Conservation (phyloP, 495 filamentous ascomycete genomes). For the Lasiosphaeria miniovina region DNA sequence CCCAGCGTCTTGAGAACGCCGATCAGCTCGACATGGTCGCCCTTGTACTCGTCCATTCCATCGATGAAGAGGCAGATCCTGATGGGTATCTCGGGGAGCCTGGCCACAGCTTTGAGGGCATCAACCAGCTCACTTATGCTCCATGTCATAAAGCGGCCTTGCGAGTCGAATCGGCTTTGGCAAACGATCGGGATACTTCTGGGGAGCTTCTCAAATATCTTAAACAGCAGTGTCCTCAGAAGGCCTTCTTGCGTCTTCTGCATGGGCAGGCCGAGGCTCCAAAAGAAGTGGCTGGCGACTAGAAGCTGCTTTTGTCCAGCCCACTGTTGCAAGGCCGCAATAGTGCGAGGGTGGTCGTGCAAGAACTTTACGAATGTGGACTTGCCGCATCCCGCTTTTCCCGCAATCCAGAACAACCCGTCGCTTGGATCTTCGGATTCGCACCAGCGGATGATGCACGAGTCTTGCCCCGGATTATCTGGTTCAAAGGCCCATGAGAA, state of each 20-base stretch:
- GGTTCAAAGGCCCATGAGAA: no score
- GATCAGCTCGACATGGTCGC: background rate
- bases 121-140: background rate
- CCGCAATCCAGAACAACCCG: constrained; percentile 36
- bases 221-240: constrained; percentile 35
- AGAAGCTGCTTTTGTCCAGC: constrained; percentile 26
- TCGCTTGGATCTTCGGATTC: no score
- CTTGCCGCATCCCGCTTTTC: constrained; percentile 45
- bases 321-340: constrained; percentile 25
- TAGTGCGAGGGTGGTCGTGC: constrained; percentile 14
- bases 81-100: background rate
- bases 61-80: constrained; percentile 3
- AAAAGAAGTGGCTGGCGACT: constrained; percentile 45
- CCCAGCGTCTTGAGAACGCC: background rate
- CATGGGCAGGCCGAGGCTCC: constrained; percentile 33
- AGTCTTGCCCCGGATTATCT: no score
- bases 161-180: background rate
- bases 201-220: no score
- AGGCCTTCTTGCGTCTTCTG: constrained; percentile 43
- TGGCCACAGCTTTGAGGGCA: background rate
- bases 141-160: background rate
- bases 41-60: constrained; percentile 2
- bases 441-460: no score
- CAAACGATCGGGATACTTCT: constrained; percentile 27
- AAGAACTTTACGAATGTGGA: constrained; percentile 48